Evolutionary conservation across 106 monocot genomes (phyloP), one percentile per base, ranked within the genome.

Genomic region (Dioscorea dumetorum): DNA sequence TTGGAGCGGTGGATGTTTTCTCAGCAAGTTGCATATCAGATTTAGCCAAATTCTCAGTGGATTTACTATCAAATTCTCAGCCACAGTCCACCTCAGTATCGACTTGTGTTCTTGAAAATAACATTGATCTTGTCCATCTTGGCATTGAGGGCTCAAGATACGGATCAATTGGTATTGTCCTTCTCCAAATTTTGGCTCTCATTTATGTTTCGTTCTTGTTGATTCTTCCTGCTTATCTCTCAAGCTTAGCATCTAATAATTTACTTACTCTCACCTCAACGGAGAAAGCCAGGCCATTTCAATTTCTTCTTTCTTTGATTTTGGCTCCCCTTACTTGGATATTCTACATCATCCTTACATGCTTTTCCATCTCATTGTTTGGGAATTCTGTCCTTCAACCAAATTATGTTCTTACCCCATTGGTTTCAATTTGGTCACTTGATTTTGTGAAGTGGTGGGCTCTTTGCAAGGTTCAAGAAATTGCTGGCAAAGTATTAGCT

Each of bases 401-500:
- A 49, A 84, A 84, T 61, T 84, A 79, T 61, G 56, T 65, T 31
- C 57, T 84, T 33, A 76, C 68, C 33, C 75, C 79, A 5, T 72
- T 79, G 18, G 33, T 76, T 60, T 84, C 79, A 16, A 79, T 84
- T 23, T 79, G 79, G 79, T 84, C 79, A 2, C 16, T 76, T 23
- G 73, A 65, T 62, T 84, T 79, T 41, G 79, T 84, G 20, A 84
- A 72, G 66, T 79, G 83, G 83, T 84, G 79, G 83, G 76, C 83
- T 3, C 76, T 79, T 24, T 64, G 60, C 60, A 84, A 79, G 67
- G 76, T 69, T 33, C 83, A 76, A 72, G 76, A 79, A 57, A 31
- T 73, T 16, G 83, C 83, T 8, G 79, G 64, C 52, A 84, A 73
- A 70, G 59, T 70, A 28, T 18, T 84, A 32, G 79, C 79, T 48